Evolutionary conservation across 441 rosid genomes (phyloP).

Genomic region (Viola pubescens): DNA sequence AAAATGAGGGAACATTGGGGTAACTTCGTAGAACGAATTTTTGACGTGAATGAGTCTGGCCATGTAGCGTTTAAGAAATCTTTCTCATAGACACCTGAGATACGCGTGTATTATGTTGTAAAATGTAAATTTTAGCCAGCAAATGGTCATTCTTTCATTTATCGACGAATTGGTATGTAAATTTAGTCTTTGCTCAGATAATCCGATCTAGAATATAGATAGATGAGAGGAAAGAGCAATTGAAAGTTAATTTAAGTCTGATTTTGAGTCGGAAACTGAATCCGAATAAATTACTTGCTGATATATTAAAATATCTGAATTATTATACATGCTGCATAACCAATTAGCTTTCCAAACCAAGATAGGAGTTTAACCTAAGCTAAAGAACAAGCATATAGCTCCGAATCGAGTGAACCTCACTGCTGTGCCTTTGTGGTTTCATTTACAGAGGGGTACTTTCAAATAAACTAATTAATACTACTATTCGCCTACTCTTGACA

Average conservation of each 20-base stretch:
- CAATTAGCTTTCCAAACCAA: neutral
- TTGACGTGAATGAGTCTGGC: constrained; percentile 47
- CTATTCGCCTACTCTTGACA: constrained; percentile 12
- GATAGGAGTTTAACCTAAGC: constrained; percentile 3
- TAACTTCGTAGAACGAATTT: constrained; percentile 43
- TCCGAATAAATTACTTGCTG: neutral
- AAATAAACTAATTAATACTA: constrained; percentile 12
- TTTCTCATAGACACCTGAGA: constrained; percentile 7
- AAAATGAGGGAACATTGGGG: constrained; percentile 50
- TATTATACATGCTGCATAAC: constrained; percentile 1
- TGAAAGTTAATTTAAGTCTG: too few relatives aligned
- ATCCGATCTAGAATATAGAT: too few relatives aligned
- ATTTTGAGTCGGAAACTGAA: too few relatives aligned
- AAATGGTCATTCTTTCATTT: constrained; percentile 17
- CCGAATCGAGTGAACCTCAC: constrained; percentile 8
- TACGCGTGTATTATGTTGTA: neutral
- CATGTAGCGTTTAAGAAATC: constrained; percentile 35
- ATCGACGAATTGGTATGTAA: neutral
- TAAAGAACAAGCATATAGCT: constrained; percentile 9
- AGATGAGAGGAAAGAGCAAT: too few relatives aligned
- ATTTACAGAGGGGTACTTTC: constrained; percentile 29
- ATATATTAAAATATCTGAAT: constrained; percentile 1
- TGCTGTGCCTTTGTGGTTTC: constrained; percentile 20
- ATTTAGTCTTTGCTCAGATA: too few relatives aligned
- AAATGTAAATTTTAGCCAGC: constrained; percentile 7